These are phyloP conservation scores for Ogataea paraovalis DNA, from an alignment of 805 yeast species.

Conservation along the genomic window DNA sequence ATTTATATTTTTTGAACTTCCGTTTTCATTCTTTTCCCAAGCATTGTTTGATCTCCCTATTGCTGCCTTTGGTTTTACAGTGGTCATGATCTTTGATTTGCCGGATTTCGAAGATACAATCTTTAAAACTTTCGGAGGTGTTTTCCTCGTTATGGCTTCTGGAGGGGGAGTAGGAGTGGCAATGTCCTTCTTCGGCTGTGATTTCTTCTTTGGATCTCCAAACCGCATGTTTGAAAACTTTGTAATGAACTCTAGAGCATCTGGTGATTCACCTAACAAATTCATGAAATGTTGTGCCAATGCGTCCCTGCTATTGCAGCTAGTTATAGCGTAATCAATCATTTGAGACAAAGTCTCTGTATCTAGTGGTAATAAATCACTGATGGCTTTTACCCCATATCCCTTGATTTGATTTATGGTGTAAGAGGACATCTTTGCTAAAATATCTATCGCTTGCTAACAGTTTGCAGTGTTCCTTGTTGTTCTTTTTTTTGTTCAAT, in stretches of 20 bases:
- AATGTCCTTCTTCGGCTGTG: not conserved
- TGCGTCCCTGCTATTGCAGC: conserved; percentile 42
- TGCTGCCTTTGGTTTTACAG: conserved; percentile 2
- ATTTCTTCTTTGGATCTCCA: conserved; percentile 23
- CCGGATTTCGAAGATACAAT: conserved; percentile 13
- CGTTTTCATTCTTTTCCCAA: not conserved
- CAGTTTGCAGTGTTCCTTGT: too few species aligned
- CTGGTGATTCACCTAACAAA: conserved; percentile 55
- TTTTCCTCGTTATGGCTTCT: not conserved
- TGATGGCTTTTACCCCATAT: conserved; percentile 21
- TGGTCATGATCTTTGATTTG: conserved; percentile 9
- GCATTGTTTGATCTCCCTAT: not conserved
- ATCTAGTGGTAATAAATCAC: conserved; percentile 52
- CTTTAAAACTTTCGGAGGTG: conserved; percentile 12
- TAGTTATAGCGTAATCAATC: conserved; percentile 46
- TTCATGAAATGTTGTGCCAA: conserved; percentile 51
- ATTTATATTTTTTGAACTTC: not conserved
- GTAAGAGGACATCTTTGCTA: conserved; percentile 13
- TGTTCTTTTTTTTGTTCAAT: too few species aligned
- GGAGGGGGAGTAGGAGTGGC: conserved; percentile 1
- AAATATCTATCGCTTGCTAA: not conserved
- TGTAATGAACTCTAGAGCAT: conserved; percentile 43
- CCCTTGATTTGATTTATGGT: conserved; percentile 22
- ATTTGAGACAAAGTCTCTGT: conserved; percentile 51
- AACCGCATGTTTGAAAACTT: conserved; percentile 39